Conservation (phyloP, 2,329 filamentous ascomycete species). For the Stagonosporopsis vannaccii region DNA sequence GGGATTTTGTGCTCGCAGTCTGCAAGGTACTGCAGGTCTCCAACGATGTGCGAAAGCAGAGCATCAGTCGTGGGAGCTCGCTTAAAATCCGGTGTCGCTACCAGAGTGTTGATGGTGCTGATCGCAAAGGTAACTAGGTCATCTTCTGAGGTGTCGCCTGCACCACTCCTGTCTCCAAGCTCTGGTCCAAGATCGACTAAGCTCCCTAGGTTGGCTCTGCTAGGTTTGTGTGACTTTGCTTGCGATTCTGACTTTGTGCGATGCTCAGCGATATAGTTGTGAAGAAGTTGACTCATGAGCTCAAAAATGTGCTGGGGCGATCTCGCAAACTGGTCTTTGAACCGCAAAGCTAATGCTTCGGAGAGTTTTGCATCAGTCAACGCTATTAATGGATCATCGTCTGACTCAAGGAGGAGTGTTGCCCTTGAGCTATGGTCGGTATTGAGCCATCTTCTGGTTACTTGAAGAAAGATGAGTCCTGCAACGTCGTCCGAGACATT, state of each 20-base stretch:
- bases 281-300: constrained; percentile 68
- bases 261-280: constrained; percentile 51
- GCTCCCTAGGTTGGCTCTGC: constrained; percentile 34
- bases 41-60: constrained; percentile 18
- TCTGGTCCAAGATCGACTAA: constrained; percentile 23
- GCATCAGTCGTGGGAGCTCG: constrained; percentile 33
- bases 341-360: constrained; percentile 69
- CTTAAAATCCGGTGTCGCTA: constrained; percentile 46
- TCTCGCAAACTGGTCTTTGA: constrained; percentile 69
- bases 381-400: constrained; percentile 54
- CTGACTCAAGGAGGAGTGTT: constrained; percentile 39
- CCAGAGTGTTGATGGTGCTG: constrained; percentile 49
- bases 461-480: constrained; percentile 64
- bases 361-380: constrained; percentile 68
- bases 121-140: constrained; percentile 52
- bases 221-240: constrained; percentile 27
- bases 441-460: constrained; percentile 66
- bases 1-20: constrained; percentile 15
- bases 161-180: background rate
- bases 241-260: constrained; percentile 52
- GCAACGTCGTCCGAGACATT: constrained; percentile 64
- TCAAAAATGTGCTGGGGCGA: constrained; percentile 71
- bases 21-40: constrained; percentile 35
- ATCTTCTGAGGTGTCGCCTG: constrained; percentile 35
- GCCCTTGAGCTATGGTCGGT: constrained; percentile 16